phyloP scores from a whole-genome alignment of 1,284 basidiomycete genomes.

The Takashimella koratensis region DNA sequence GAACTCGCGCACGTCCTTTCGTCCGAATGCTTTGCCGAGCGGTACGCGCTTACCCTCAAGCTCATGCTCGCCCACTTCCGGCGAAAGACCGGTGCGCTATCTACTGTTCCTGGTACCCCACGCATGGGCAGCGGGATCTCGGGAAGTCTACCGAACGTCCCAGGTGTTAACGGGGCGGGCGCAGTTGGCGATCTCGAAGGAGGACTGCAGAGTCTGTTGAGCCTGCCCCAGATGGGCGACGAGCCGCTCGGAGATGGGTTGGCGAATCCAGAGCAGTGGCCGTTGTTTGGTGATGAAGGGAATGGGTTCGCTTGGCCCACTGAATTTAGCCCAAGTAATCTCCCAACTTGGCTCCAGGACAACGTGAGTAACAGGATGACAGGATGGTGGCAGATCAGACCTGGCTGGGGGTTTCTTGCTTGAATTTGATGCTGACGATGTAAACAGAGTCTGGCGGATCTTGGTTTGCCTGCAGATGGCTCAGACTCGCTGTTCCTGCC shows the following conservation, averaged over 20 bases:
- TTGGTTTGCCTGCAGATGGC: conserved; percentile 81
- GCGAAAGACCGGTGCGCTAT: conserved; percentile 70
- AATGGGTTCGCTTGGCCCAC: conserved; percentile 68
- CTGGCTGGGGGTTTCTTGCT: not conserved
- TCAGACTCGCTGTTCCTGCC: conserved; percentile 81
- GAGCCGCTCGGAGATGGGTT: conserved; percentile 10
- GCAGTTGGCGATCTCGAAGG: conserved; percentile 27
- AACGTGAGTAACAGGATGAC: conserved; percentile 60
- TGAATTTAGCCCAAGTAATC: conserved; percentile 51
- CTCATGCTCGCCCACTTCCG: conserved; percentile 86
- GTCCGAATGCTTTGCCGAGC: conserved; percentile 47
- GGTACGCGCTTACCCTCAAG: conserved; percentile 80
- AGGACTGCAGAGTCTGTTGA: conserved; percentile 39
- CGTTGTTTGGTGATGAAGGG: conserved; percentile 7
- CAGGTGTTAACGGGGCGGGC: not conserved
- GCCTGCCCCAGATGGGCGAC: conserved; percentile 26
- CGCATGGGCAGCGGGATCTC: conserved; percentile 44
- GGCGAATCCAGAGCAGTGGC: conserved; percentile 31
- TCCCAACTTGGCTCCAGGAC: conserved; percentile 53
- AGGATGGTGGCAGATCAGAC: conserved; percentile 60
- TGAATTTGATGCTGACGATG: conserved; percentile 3
- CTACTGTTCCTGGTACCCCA: conserved; percentile 56
- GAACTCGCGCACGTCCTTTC: conserved; percentile 45
- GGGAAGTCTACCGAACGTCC: not conserved
- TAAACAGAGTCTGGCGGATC: conserved; percentile 76